Evolutionary conservation across 768 basidiomycete genomes (phyloP), one percentile per base, ranked within the genome.

Genomic region (Russula foetens): DNA sequence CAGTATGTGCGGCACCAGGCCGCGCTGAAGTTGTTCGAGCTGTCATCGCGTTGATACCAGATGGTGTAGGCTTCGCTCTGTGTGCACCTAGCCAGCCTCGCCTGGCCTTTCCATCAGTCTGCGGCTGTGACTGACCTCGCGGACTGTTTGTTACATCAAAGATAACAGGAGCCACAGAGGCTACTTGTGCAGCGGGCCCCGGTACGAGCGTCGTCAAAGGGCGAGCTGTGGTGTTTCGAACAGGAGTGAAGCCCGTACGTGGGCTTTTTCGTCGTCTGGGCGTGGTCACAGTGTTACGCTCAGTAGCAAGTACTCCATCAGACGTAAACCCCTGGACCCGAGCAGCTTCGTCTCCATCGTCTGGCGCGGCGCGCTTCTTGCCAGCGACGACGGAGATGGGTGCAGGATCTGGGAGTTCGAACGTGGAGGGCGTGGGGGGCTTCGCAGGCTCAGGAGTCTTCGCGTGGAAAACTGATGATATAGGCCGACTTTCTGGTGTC

Each of bases 301-400:
- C 70, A n/a, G 51, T 46, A 53, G 67, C 41, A 56, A 72, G 69
- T 38, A 67, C 67, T 43, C 81, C 77, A 11, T 85, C 84, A 0
- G 75, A 74, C 39, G 79, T 84, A 74, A 81, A 88, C 4, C 76
- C 85, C 67, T 90, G 87, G 0, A 81, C 79, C 26, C 87, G 85
- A 28, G 86, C 72, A 54, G 65, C 68, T 63, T 77, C 74, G 52
- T 89, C 87, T 63, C 86, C 87, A 66, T 91, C 88, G 57, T 90
- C 89, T 2, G 90, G 89, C 28, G 83, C 85, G 24, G 82, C 81
- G 12, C 89, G 80, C 69, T 90, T 91, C 75, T 83, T 85, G 31
- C 86, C 84, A 29, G 68, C 67, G 15, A 72, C 67, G 38, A 81
- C 78, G 7, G 67, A 60, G 17, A 79, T 72, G 2, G 76, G 72